Evolutionary conservation across 2,329 filamentous ascomycete genomes (phyloP), one percentile per base, ranked within the genome.

Genomic region (Aspergillus aculeatus): DNA sequence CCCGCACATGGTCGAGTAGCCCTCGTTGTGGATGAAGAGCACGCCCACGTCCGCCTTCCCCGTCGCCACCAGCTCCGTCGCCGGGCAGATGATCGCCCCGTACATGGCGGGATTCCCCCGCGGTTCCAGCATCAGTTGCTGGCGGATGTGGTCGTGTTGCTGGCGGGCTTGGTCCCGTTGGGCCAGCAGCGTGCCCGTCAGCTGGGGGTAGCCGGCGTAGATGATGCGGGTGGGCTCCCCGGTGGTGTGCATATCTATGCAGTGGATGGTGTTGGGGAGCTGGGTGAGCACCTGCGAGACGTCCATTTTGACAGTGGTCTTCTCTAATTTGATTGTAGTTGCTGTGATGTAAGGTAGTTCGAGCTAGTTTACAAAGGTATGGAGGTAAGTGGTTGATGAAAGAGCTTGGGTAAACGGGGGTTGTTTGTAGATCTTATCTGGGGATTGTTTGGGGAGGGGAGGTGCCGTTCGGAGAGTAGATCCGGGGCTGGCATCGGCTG

Each of bases 91-190:
- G 26, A 83, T 74, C 5, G 80, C 81, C 2, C 81, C 81, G 60
- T 83, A 83, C 81, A 83, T 83, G 58, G 81, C 81, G 14, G 71
- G 70, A 63, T 83, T 81, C 14, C 81, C 81, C 35, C 80, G 76
- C 5, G 81, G 81, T 60, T 83, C 81, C 4, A 78, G 71, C 66
- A 82, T 78, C 12, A 82, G 65, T 4, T 72, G 68, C 9, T 68
- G 68, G 1, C 80, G 78, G 59, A 82, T 65, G 26, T 78, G 67
- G 62, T 81, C 77, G 44, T 77, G 65, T 6, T 79, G 60, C 5
- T 66, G 31, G 51, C 73, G 72, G 5, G 77, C 75, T 63, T 79
- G 69, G 26, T 66, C 69, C 38, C 77, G 75, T 61, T 80, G 75
- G 31, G 76, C 71, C 0, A 80, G 69, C 0, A 82, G 73, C 0